Evolutionary conservation across 768 basidiomycete species (phyloP).

Genomic region (Hydnomerulius pinastri): DNA sequence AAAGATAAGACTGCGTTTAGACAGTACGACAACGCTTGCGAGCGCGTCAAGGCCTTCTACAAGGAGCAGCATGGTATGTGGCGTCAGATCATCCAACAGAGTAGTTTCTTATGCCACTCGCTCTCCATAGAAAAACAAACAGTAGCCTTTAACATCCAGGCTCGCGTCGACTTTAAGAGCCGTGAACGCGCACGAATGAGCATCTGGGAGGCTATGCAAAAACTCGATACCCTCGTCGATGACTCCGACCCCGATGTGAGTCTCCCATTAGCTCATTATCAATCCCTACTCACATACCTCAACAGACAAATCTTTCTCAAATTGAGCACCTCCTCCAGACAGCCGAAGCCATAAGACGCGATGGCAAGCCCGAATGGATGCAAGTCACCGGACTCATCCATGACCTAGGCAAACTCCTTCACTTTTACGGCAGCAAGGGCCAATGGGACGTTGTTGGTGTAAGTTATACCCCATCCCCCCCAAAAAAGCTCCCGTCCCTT

Average conservation of each 20-base stretch:
- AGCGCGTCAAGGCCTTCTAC: conserved; percentile 77
- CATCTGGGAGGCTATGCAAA: conserved; percentile 85
- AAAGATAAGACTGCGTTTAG: conserved; percentile 73
- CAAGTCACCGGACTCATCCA: conserved; percentile 86
- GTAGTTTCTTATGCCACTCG: neutral
- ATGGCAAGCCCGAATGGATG: conserved; percentile 93
- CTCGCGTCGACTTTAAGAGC: conserved; percentile 72
- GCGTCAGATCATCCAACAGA: neutral
- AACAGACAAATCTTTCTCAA: conserved; percentile 74
- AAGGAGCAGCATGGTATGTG: conserved; percentile 71
- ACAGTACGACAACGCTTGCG: conserved; percentile 74
- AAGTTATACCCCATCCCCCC: too few relatives aligned
- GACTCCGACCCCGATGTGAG: conserved; percentile 87
- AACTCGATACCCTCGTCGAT: conserved; percentile 84
- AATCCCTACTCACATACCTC: conserved; percentile 11
- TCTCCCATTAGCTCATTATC: neutral
- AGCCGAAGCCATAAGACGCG: conserved; percentile 84
- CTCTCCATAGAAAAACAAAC: conserved; percentile 75
- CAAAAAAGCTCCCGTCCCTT: neutral
- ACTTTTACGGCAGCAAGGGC: conserved; percentile 82
- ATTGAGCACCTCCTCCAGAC: conserved; percentile 92
- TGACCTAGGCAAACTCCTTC: conserved; percentile 86
- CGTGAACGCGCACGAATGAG: conserved; percentile 74
- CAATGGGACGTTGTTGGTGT: conserved; percentile 97
- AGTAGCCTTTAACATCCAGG: conserved; percentile 77